Conservation (phyloP, 164 flowering plant species). For the Nymphaea thermarum region DNA sequence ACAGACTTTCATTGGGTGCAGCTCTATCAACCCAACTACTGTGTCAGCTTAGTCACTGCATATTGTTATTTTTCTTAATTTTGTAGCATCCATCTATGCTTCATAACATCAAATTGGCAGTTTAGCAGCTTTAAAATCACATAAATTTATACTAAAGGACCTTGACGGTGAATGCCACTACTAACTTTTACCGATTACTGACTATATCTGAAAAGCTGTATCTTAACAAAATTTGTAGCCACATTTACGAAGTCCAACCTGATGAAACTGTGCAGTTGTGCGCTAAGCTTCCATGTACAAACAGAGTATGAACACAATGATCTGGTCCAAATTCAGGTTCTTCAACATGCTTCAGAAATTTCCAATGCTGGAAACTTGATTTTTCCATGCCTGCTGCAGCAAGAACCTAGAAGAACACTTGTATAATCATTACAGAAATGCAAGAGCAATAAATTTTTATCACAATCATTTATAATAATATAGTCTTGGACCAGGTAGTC, state of each 20-base stretch:
- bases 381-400: slow-evolving; percentile 30
- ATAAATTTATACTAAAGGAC: not conserved
- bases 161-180: not conserved
- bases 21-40: too few relatives aligned
- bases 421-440: not conserved
- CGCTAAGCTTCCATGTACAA: slow-evolving; percentile 33
- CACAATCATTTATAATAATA: not conserved
- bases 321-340: slow-evolving; percentile 84
- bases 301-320: slow-evolving; percentile 35
- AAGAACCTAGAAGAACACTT: slow-evolving; percentile 29
- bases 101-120: too few relatives aligned
- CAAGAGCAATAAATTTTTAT: not conserved
- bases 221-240: not conserved
- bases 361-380: slow-evolving; percentile 29
- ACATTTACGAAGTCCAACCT: slow-evolving; percentile 27
- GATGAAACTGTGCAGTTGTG: slow-evolving; percentile 10
- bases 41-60: too few relatives aligned
- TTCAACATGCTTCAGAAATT: slow-evolving; percentile 45
- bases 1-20: too few relatives aligned
- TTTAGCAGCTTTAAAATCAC: too few relatives aligned
- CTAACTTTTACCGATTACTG: not conserved
- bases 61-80: too few relatives aligned
- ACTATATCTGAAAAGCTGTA: not conserved
- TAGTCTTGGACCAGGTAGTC: not conserved
- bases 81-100: too few relatives aligned